phyloP scores from a whole-genome alignment of 306 rosid genomes.

The Spatholobus suberectus region DNA sequence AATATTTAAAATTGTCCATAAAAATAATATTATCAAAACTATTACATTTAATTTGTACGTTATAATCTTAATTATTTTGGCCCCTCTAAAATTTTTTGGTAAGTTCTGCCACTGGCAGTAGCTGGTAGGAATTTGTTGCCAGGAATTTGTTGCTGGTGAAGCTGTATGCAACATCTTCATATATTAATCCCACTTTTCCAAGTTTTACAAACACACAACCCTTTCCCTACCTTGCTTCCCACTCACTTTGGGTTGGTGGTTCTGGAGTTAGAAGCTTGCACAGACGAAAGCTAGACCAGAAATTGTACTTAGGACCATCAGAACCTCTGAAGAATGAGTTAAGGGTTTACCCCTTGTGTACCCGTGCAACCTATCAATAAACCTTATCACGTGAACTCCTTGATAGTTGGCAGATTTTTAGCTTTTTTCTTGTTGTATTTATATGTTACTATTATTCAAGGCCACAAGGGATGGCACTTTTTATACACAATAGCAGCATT shows the following conservation, averaged over 20 bases:
- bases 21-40: no score
- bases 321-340: slow-evolving; percentile 44
- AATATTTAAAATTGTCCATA: no score
- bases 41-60: no score
- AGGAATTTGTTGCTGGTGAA: slow-evolving; percentile 42
- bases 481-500: background rate
- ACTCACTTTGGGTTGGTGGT: slow-evolving; percentile 46
- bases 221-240: slow-evolving; percentile 20
- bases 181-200: slow-evolving; percentile 29
- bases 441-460: background rate
- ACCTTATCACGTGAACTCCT: slow-evolving; percentile 32
- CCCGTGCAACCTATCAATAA: slow-evolving; percentile 49
- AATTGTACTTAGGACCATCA: slow-evolving; percentile 53
- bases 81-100: no score
- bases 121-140: no score
- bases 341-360: slow-evolving; percentile 44
- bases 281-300: slow-evolving; percentile 60
- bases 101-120: no score
- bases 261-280: slow-evolving; percentile 60
- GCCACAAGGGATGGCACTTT: background rate
- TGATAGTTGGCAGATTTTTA: background rate
- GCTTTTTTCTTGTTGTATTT: slow-evolving; percentile 5
- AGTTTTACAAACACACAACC: slow-evolving; percentile 35
- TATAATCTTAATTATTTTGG: no score
- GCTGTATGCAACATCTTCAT: slow-evolving; percentile 36